Evolutionary conservation across 345 rosid species (phyloP).

Genomic region (Eucalyptus erythrocorys): DNA sequence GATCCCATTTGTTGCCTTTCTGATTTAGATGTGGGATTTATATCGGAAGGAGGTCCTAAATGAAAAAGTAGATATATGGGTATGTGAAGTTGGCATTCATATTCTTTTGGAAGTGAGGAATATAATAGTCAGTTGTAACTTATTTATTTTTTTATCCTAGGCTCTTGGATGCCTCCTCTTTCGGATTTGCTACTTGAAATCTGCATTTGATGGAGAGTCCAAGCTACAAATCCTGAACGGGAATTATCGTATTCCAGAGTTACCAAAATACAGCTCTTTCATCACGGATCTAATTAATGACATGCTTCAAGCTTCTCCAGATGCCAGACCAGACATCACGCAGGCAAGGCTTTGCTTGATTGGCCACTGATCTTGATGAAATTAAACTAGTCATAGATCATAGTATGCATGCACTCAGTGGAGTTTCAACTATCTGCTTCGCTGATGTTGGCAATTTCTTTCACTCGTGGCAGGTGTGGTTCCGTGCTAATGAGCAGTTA

Average conservation of each 20-base stretch:
- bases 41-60: conserved; percentile 76
- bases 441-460: conserved; percentile 36
- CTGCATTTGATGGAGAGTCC: conserved; percentile 97
- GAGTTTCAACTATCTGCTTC: conserved; percentile 22
- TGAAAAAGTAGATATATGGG: conserved; percentile 99
- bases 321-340: conserved; percentile 94
- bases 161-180: conserved; percentile 98
- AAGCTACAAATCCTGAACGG: conserved; percentile 91
- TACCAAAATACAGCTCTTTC: conserved; percentile 59
- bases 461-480: conserved; percentile 77
- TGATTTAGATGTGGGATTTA: conserved; percentile 95
- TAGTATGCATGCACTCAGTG: conserved; percentile 7
- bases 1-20: conserved; percentile 10
- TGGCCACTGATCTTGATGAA: conserved; percentile 60
- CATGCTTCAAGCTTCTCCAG: conserved; percentile 91
- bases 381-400: conserved; percentile 69
- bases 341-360: conserved; percentile 89
- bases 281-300: conserved; percentile 67
- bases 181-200: conserved; percentile 87
- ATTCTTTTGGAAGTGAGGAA: not conserved
- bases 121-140: not conserved
- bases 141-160: conserved; percentile 21
- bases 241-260: conserved; percentile 82
- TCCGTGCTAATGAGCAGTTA: conserved; percentile 84
- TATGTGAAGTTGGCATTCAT: conserved; percentile 23